Evolutionary conservation across 2,329 filamentous ascomycete genomes (phyloP), one percentile per base, ranked within the genome.

Genomic region (Mycocentrospora acerina): DNA sequence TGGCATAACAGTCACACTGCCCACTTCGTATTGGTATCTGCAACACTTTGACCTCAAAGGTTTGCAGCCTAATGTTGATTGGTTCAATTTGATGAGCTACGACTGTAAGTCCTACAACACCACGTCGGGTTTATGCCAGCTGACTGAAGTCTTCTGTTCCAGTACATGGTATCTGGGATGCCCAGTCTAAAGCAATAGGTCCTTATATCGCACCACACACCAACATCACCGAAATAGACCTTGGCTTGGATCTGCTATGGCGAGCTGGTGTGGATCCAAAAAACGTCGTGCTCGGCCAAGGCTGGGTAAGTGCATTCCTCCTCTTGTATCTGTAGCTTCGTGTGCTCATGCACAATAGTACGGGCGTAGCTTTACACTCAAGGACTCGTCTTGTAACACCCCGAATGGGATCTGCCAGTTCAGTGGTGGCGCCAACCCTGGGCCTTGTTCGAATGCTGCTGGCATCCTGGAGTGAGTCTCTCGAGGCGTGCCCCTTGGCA

Each of bases 221-320:
- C 2, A 75, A 76, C 42, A 28, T 75, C 0, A 75, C 73, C 0
- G 71, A 76, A 51, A 75, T 75, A 16, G 48, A 68, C 4, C 18
- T 48, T 0, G 62, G 56, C 0, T 29, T 72, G 0, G 66, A 75
- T 5, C 66, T 78, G 0, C 51, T 77, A 2, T 77, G 75, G 73
- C 55, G 74, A 8, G 68, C 65, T 22, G 48, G 65, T 13, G 52
- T 78, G 4, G 42, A 58, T 1, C 59, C 75, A 0, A 26, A 37
- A 0, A 70, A 74, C 31, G 50, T 78, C 1, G 53, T 49, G 3
- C 32, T 79, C 4, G 75, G 75, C 7, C 16, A 30, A 6, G 42
- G 37, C 15, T 44, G n/a, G n/a, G 29, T 36, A 14, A 16, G 17
- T 6, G 5, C 19, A 22, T 9, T 6, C 19, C 19, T 22, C 19